Conservation (phyloP, 805 yeast genomes). For the Wickerhamiella parazyma region DNA sequence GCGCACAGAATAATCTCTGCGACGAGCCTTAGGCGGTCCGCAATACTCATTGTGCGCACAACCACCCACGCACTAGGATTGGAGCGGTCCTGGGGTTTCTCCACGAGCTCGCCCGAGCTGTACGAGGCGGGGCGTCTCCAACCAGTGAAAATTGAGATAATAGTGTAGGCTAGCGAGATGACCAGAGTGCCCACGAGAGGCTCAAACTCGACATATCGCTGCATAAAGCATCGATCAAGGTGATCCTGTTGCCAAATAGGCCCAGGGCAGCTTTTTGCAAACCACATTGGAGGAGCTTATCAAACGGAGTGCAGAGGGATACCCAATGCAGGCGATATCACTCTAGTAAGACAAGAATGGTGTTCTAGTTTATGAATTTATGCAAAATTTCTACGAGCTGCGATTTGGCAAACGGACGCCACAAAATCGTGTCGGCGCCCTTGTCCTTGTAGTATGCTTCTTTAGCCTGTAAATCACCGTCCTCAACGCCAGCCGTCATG, state of each 20-base stretch:
- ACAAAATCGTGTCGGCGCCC: conserved; percentile 86
- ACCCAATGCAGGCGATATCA: neutral
- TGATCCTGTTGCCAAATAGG: conserved; percentile 17
- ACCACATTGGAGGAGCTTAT: conserved; percentile 1
- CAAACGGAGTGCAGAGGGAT: too few species aligned
- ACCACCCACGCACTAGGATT: conserved; percentile 14
- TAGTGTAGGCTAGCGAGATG: neutral
- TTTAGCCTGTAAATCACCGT: conserved; percentile 7
- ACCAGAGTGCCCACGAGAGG: conserved; percentile 10
- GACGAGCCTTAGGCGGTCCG: conserved; percentile 16
- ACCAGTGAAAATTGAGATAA: neutral
- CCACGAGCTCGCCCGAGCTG: neutral
- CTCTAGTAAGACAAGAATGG: too few species aligned
- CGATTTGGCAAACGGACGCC: conserved; percentile 77
- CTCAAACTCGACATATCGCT: conserved; percentile 16
- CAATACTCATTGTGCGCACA: conserved; percentile 13
- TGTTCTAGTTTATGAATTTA: neutral
- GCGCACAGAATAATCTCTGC: conserved; percentile 13
- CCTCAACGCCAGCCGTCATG: conserved; percentile 25
- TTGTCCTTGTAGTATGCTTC: conserved; percentile 47
- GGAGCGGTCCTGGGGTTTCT: conserved; percentile 13
- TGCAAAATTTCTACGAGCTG: neutral
- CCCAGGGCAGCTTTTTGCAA: conserved; percentile 10
- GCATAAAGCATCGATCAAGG: conserved; percentile 17
- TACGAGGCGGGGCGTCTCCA: neutral